Percentiles rank a stretch among this genome's conserved stretches.
Evolutionary conservation across 2,329 filamentous ascomycete genomes (phyloP).

Genomic region (Zopfia rhizophila): DNA sequence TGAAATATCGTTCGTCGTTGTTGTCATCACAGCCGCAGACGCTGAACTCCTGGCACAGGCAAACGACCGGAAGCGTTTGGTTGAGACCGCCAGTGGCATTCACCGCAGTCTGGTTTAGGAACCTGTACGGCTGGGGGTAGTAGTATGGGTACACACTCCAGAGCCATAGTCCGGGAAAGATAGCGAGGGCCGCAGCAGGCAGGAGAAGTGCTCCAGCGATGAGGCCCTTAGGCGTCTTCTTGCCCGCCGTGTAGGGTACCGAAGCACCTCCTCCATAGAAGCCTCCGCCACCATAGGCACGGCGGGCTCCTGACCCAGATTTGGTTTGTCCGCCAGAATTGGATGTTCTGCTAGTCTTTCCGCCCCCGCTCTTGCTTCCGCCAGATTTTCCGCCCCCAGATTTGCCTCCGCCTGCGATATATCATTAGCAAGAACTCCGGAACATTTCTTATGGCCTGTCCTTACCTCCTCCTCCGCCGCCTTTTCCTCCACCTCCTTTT

Average conservation of each 20-base stretch:
- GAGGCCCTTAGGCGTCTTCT: slow-evolving; percentile 60
- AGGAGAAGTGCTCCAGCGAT: slow-evolving; percentile 61
- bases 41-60: slow-evolving; percentile 67
- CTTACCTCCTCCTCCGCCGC: slow-evolving; percentile 31
- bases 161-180: slow-evolving; percentile 74
- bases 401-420: slow-evolving; percentile 25
- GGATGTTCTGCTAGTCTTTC: slow-evolving; percentile 37
- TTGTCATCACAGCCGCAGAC: slow-evolving; percentile 78
- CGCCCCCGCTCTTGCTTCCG: slow-evolving; percentile 20
- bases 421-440: slow-evolving; percentile 5
- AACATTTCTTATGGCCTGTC: slow-evolving; percentile 2
- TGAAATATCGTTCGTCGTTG: slow-evolving; percentile 67
- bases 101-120: slow-evolving; percentile 58
- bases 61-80: slow-evolving; percentile 70
- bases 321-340: slow-evolving; percentile 58
- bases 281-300: slow-evolving; percentile 68
- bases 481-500: slow-evolving; percentile 51
- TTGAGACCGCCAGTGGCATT: slow-evolving; percentile 59
- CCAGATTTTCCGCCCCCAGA: slow-evolving; percentile 24
- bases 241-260: slow-evolving; percentile 70
- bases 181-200: slow-evolving; percentile 58
- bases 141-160: slow-evolving; percentile 71
- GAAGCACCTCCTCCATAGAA: slow-evolving; percentile 72
- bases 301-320: slow-evolving; percentile 67
- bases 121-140: slow-evolving; percentile 67